phyloP scores from a whole-genome alignment of 352 stramenopile genomes.

The Aphanomyces cochlioides region DNA sequence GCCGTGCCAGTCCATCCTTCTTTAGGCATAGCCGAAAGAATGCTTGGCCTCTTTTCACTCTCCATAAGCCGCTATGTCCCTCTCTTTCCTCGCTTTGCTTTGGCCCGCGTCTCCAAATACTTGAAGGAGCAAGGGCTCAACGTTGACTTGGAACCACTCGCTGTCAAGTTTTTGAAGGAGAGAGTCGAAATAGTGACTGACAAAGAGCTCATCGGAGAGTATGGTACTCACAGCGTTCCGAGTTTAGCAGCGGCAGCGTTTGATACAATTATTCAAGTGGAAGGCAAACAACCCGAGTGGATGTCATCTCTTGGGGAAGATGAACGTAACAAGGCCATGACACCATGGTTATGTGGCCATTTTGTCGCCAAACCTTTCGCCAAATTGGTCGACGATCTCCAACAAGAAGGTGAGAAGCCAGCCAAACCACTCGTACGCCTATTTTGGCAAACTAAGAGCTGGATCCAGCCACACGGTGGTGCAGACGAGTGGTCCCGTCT shows the following conservation, averaged over 20 bases:
- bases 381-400: constrained; percentile 14
- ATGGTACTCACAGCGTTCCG: constrained; percentile 17
- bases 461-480: constrained; percentile 10
- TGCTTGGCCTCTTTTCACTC: too few relatives aligned
- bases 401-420: neutral
- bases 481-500: constrained; percentile 26
- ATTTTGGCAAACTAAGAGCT: constrained; percentile 29
- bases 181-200: constrained; percentile 18
- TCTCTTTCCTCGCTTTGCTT: constrained; percentile 21
- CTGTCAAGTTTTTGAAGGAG: constrained; percentile 14
- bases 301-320: neutral
- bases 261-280: constrained; percentile 1
- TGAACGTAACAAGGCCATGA: neutral
- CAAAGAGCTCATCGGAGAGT: constrained; percentile 17
- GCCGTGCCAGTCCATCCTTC: constrained; percentile 16
- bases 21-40: neutral
- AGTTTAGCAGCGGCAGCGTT: constrained; percentile 17
- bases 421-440: constrained; percentile 1
- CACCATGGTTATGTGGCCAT: constrained; percentile 29
- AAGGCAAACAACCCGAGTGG: constrained; percentile 3
- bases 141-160: constrained; percentile 27
- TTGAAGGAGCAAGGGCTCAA: neutral
- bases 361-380: constrained; percentile 28
- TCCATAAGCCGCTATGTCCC: too few relatives aligned
- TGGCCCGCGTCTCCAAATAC: neutral